A percentile compares a stretch with the other conserved stretches of the same genome.
phyloP scores from a whole-genome alignment of 2,329 filamentous ascomycete genomes.

The Trichophyton equinum region DNA sequence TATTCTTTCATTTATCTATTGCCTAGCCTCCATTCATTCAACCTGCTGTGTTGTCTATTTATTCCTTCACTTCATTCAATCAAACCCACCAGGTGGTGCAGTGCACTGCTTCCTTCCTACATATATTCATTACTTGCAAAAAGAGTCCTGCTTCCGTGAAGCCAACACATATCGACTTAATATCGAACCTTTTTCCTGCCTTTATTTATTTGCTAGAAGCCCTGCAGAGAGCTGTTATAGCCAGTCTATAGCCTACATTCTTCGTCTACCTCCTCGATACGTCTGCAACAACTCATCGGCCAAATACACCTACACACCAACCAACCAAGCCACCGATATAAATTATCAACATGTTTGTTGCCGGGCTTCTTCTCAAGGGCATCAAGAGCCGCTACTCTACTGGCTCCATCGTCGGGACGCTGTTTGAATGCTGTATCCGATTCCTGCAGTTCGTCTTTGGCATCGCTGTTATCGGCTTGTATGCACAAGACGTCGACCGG shows the following conservation, averaged over 20 bases:
- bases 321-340: background rate
- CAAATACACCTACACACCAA: background rate
- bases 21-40: background rate
- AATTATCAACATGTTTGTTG: conserved; percentile 10
- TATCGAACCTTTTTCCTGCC: background rate
- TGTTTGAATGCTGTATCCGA: conserved; percentile 42
- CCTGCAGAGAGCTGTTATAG: background rate
- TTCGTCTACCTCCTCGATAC: background rate
- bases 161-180: background rate
- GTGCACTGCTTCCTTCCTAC: background rate
- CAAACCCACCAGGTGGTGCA: background rate
- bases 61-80: background rate
- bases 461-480: conserved; percentile 65
- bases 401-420: conserved; percentile 12
- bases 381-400: conserved; percentile 14
- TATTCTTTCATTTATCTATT: conserved; percentile 3
- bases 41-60: background rate
- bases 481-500: conserved; percentile 53
- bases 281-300: no score
- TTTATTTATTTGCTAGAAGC: background rate
- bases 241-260: background rate
- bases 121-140: background rate
- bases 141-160: background rate
- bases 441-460: conserved; percentile 65
- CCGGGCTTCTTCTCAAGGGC: conserved; percentile 14